A percentile compares a stretch with the other conserved stretches of the same genome.
Evolutionary conservation across 371 early-diverging fungal species (phyloP).

Genomic region (Batrachochytrium dendrobatidis): DNA sequence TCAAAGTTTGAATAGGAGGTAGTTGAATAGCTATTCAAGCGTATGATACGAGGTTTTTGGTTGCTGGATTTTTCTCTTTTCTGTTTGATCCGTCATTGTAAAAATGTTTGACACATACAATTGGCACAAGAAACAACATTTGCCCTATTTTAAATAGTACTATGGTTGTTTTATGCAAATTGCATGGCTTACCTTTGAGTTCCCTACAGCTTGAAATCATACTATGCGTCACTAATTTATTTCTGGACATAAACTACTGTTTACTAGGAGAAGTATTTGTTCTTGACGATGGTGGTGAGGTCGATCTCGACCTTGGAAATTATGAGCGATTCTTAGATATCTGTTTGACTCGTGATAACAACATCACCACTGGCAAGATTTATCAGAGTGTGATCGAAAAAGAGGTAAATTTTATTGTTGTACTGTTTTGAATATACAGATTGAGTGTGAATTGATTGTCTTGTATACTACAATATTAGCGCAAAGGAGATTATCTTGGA

Average conservation of each 20-base stretch:
- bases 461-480: constrained; percentile 38
- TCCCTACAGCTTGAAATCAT: background rate
- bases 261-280: constrained; percentile 94
- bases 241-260: too few species aligned
- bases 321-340: constrained; percentile 98
- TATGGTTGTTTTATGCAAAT: too few species aligned
- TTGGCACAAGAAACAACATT: background rate
- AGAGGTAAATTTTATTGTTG: constrained; percentile 37
- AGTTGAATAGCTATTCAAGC: background rate
- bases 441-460: constrained; percentile 2
- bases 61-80: background rate
- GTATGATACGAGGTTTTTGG: background rate
- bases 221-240: too few species aligned
- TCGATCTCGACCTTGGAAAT: constrained; percentile 98
- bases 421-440: background rate
- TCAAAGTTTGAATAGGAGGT: background rate
- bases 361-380: constrained; percentile 98
- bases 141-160: too few species aligned
- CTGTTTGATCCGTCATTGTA: background rate
- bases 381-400: constrained; percentile 92
- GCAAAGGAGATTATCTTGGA: constrained; percentile 95
- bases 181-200: too few species aligned
- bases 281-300: constrained; percentile 98
- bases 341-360: constrained; percentile 89
- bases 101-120: background rate